Base-by-base conservation (phyloP, 1,284 basidiomycete genomes). In the Pterulicium gracile region DNA sequence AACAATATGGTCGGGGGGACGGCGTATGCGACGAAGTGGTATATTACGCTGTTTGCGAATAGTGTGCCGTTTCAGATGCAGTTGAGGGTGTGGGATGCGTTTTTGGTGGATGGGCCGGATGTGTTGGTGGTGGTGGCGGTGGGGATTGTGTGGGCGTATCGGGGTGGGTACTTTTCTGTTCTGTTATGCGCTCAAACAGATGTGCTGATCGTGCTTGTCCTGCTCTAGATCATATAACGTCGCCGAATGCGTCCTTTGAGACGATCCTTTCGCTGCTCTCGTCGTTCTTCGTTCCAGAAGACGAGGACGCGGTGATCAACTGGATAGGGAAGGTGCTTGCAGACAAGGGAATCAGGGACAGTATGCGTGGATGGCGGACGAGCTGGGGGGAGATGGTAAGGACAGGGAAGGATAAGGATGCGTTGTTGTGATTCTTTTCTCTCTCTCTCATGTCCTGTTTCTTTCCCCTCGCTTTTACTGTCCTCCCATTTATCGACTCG, bases 1-100 rank as follows among this genome's bases (percentile, higher is more conserved):
- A 82, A 79, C 52, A 82, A 96, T 55, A 86, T 80, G 75, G 86
- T 99, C 52, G 88, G 86, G 3, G 91, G 89, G 2, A 94, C 92
- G 34, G 82, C 90, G 14, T 99, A 95, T 63, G 95, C 92, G 23
- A 98, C 95, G 1, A 97, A 97, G 63, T 98, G 95, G 94, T 98
- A 97, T 64, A 98, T 99, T 62, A 98, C 96, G 1, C 70, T 98
- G 14, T 95, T 94, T 57, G 81, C 92, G 45, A 97, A 96, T 60
- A 87, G 87, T 1, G 82, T 98, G n/a, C 93, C 95, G 12, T 98
- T 96, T 61, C 88, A 93, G 64, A 91, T 86, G 40, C 93, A 97
- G 67, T 67, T 98, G 34, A 75, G 96, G 49, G 60, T 99, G 18
- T 98, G 95, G 95, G 95, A 99, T 62, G 88, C 79, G 1, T 87